A percentile compares a stretch with the other conserved stretches of the same genome.
phyloP scores from a whole-genome alignment of 306 rosid species.

The Arachis stenosperma region DNA sequence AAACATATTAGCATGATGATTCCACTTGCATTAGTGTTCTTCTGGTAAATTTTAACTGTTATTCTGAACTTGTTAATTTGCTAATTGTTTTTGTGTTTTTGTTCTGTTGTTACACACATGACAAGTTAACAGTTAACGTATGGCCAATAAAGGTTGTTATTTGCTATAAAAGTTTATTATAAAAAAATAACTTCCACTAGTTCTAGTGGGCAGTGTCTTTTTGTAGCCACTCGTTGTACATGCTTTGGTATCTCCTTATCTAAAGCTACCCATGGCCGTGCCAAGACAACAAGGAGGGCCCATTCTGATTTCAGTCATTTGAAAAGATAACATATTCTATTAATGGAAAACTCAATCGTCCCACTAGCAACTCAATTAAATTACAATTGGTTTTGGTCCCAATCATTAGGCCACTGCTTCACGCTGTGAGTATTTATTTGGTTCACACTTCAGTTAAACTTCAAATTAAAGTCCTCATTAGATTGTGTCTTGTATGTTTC shows the following conservation, averaged over 20 bases:
- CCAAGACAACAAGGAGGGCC: background rate
- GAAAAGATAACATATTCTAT: background rate
- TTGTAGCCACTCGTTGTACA: slow-evolving; percentile 12
- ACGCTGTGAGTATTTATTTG: background rate
- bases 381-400: background rate
- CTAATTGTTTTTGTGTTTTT: too few relatives aligned
- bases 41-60: too few relatives aligned
- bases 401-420: background rate
- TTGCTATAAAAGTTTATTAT: background rate
- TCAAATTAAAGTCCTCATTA: too few relatives aligned
- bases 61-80: too few relatives aligned
- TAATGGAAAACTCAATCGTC: background rate
- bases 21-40: too few relatives aligned
- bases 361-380: background rate
- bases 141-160: background rate
- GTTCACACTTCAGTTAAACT: background rate
- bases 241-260: slow-evolving; percentile 28
- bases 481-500: slow-evolving; percentile 1
- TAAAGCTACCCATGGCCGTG: slow-evolving; percentile 11
- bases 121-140: background rate
- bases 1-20: too few relatives aligned
- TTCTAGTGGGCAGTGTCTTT: background rate
- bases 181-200: background rate
- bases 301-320: background rate
- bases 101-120: background rate